Base-by-base conservation (phyloP, 371 early-diverging fungal species). In the Saksenaea vasiformis region DNA sequence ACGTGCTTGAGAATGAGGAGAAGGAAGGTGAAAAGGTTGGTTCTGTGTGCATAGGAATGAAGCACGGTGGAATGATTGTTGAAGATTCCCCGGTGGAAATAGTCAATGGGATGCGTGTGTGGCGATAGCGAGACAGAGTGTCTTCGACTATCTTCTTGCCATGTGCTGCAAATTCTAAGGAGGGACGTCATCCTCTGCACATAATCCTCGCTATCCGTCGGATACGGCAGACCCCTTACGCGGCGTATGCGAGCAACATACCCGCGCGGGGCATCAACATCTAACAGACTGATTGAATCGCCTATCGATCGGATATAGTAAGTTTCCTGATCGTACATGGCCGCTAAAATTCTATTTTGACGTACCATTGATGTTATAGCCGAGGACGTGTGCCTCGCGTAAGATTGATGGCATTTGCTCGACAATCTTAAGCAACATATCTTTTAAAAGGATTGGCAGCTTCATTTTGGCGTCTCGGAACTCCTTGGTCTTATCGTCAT, bases 291-390 rank as follows among this genome's bases (percentile, higher is more conserved):
- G n/a, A 62, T 57, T 13, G 11, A 15, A 19, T 67, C n/a, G 8
- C 54, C 67, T 67, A 47, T 57, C 26, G 13, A 47, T 17, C 22
- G 11, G 27, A 47, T 22, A 10, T 47, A 47, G 4, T 17, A 11
- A 39, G 11, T 39, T 39, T 39, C 19, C 27, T 17, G 51, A n/a
- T 17, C 51, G 24, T 11, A 47, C 24, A 5, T 5, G 22, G 3
- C 3, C 11, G 2, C 39, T 26, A 47, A 22, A 8, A 26, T 7
- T 11, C 51, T 47, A 47, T 47, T 47, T 47, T 22, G n/a, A 26
- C 60, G 10, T 34, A 67, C 58, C 67, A 47, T 62, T 58, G 22
- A 62, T 67, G 26, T 54, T 62, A 39, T 67, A 62, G 14, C 59
- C 59, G 10, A 62, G 19, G 36, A 67, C 34, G 17, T 59, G 67